Base-by-base conservation (phyloP, 2,329 filamentous ascomycete genomes). In the Botrytis medusae region DNA sequence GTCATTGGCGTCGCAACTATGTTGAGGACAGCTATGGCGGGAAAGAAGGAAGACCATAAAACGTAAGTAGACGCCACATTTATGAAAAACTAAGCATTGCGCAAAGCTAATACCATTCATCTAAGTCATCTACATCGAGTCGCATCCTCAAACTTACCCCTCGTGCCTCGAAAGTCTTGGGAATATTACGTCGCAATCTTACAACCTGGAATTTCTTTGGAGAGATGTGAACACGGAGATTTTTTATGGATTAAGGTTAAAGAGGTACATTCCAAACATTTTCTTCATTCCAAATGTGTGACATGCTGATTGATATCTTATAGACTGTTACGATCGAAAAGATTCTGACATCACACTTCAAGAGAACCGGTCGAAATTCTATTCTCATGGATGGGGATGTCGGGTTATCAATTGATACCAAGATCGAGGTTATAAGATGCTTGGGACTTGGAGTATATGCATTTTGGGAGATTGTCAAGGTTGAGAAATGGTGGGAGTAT, bases 401-500 rank as follows among this genome's bases (percentile, higher is more conserved):
- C 10, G 65, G 65, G 0, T 20, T 68, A 6, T 42, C 65, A 6
- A 44, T 57, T 5, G 65, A 68, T 32, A 57, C 48, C 16, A 57
- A 42, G 42, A 29, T 68, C 9, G 18, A 29, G 25, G 25, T 57
- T 57, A 57, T 68, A 9, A 14, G 10, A 3, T 68, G 18, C 6
- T 57, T 42, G 18, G 48, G 65, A 12, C 20, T 68, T 18, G 65
- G 34, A 8, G 48, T 68, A 1, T 57, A 57, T 32, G 48, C 65
- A 2, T 68, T 68, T 1, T 68, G 65, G 65, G 65, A 68, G 10
- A 68, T 68, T 57, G 48, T 68, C 2, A 68, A 42, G 34, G 25
- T 68, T 37, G 65, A 57, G 25, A 57, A n/a, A 25, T 68, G 65
- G 65, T 68, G 65, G 65, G 65, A 68, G 65, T 68, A 57, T 57